Conservation (phyloP, 1,139 yeast species). For the Geotrichum aggregatum region DNA sequence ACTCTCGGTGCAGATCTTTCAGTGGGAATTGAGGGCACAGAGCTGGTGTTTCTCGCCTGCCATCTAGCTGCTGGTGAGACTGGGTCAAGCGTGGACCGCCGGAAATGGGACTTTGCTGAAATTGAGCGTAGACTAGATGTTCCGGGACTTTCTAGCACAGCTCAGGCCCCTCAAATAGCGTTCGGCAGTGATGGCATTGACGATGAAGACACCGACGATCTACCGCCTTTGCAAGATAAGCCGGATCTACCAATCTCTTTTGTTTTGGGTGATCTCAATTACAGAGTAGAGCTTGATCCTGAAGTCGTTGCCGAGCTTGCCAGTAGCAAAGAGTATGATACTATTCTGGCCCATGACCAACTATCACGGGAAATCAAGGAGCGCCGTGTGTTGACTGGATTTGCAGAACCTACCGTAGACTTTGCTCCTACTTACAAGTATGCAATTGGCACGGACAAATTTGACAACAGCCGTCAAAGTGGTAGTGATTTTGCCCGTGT, state of each 20-base stretch:
- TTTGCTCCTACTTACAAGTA: slow-evolving; percentile 75
- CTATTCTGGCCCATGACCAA: slow-evolving; percentile 57
- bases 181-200: slow-evolving; percentile 7
- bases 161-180: slow-evolving; percentile 21
- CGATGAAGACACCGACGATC: slow-evolving; percentile 17
- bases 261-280: slow-evolving; percentile 74
- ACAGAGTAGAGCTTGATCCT: slow-evolving; percentile 51
- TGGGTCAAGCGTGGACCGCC: slow-evolving; percentile 40
- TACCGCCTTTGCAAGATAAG: slow-evolving; percentile 14
- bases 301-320: slow-evolving; percentile 46
- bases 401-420: slow-evolving; percentile 56
- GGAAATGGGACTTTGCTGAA: slow-evolving; percentile 46
- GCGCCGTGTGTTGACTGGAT: slow-evolving; percentile 57
- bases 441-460: slow-evolving; percentile 40
- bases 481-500: slow-evolving; percentile 51
- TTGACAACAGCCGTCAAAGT: slow-evolving; percentile 40
- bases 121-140: slow-evolving; percentile 36
- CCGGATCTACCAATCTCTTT: slow-evolving; percentile 37
- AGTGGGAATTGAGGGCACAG: slow-evolving; percentile 40
- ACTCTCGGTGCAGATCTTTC: slow-evolving; percentile 34
- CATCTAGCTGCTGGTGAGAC: slow-evolving; percentile 74
- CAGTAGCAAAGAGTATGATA: slow-evolving; percentile 43
- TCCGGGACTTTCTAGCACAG: slow-evolving; percentile 25
- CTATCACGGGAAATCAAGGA: slow-evolving; percentile 50
- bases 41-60: slow-evolving; percentile 53